phyloP scores from a whole-genome alignment of 768 basidiomycete species.

The Auriculariales sp. region DNA sequence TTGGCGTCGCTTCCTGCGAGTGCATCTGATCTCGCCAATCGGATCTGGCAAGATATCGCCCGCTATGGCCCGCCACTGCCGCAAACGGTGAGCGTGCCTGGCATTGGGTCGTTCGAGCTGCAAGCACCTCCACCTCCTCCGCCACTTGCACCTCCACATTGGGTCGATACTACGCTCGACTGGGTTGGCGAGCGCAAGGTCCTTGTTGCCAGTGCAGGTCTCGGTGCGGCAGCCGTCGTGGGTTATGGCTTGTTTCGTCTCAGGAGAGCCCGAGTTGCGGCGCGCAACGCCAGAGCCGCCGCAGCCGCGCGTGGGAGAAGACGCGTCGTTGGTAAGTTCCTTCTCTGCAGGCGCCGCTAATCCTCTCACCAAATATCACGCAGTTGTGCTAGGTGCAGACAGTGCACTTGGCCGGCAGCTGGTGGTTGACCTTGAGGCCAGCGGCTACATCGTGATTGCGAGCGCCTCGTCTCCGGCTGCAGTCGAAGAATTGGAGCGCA shows the following conservation, averaged over 20 bases:
- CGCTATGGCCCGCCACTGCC: slow-evolving; percentile 69
- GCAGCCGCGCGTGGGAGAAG: slow-evolving; percentile 23
- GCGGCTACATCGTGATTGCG: slow-evolving; percentile 71
- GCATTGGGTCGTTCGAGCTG: slow-evolving; percentile 57
- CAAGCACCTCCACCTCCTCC: slow-evolving; percentile 45
- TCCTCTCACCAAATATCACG: slow-evolving; percentile 1
- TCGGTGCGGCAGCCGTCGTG: slow-evolving; percentile 32
- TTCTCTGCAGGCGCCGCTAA: background rate
- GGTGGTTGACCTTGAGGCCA: slow-evolving; percentile 56
- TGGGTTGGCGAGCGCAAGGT: slow-evolving; percentile 50
- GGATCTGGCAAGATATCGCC: slow-evolving; percentile 65
- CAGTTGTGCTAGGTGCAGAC: slow-evolving; percentile 77
- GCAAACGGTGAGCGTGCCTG: slow-evolving; percentile 37
- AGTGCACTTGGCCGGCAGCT: slow-evolving; percentile 55
- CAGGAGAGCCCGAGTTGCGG: slow-evolving; percentile 13
- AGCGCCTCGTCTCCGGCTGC: slow-evolving; percentile 60
- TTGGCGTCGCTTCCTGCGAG: background rate
- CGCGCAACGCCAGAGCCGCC: slow-evolving; percentile 11
- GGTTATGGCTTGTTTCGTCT: slow-evolving; percentile 30
- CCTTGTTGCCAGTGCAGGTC: slow-evolving; percentile 28
- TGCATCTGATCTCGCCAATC: slow-evolving; percentile 43
- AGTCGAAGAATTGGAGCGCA: slow-evolving; percentile 47
- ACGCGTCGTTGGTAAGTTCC: slow-evolving; percentile 13
- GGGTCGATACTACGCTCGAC: slow-evolving; percentile 18
- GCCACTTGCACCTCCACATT: slow-evolving; percentile 29